phyloP scores from a whole-genome alignment of 306 rosid genomes.

The Begonia peltatifolia region DNA sequence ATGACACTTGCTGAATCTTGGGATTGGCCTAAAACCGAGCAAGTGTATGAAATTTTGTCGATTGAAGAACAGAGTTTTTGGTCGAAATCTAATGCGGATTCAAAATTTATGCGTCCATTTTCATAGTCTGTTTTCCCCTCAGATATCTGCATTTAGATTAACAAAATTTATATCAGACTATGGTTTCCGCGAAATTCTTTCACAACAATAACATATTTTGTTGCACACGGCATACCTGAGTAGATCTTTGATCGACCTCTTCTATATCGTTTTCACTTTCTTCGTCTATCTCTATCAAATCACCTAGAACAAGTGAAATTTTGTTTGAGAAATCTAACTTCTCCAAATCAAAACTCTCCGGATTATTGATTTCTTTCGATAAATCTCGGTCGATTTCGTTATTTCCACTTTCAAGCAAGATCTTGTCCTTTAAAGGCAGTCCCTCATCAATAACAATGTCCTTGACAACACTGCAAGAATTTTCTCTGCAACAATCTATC shows the following conservation, averaged over 20 bases:
- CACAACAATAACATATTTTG: too few species aligned
- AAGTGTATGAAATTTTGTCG: slow-evolving; percentile 33
- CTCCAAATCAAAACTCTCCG: slow-evolving; percentile 13
- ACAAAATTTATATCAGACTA: not conserved
- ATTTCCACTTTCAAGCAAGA: slow-evolving; percentile 23
- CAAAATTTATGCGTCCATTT: slow-evolving; percentile 14
- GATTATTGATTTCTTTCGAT: slow-evolving; percentile 10
- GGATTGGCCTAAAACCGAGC: slow-evolving; percentile 10
- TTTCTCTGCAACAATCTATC: slow-evolving; percentile 37
- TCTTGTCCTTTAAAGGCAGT: slow-evolving; percentile 27
- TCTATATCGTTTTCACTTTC: not conserved
- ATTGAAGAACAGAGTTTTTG: not conserved
- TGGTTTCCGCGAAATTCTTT: not conserved
- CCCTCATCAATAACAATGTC: slow-evolving; percentile 83
- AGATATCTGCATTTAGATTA: slow-evolving; percentile 6
- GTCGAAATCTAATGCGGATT: slow-evolving; percentile 15
- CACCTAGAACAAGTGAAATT: slow-evolving; percentile 10
- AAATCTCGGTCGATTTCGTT: slow-evolving; percentile 16
- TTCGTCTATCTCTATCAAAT: slow-evolving; percentile 9
- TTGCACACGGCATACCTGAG: too few species aligned
- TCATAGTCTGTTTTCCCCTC: slow-evolving; percentile 9
- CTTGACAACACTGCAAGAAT: slow-evolving; percentile 39
- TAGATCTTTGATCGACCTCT: too few species aligned
- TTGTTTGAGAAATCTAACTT: slow-evolving; percentile 7
- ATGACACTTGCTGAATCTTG: slow-evolving; percentile 24